These are phyloP conservation scores for Mycena maculata DNA, from an alignment of 768 basidiomycete genomes.

Conservation along the genomic window DNA sequence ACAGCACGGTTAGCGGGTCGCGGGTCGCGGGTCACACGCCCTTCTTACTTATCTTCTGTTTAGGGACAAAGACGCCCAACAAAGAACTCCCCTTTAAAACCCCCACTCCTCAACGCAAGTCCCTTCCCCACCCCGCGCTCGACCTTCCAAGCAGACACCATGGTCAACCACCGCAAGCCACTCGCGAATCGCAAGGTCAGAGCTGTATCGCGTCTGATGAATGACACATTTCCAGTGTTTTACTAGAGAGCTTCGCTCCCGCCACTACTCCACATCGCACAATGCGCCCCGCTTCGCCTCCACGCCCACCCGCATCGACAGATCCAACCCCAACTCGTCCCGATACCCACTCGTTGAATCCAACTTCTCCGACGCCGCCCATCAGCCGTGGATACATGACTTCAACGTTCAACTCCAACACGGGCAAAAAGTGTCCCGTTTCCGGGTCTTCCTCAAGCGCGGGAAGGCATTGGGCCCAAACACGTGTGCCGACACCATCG, in stretches of 20 bases:
- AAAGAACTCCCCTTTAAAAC: background rate
- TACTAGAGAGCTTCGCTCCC: background rate
- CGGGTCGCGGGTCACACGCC: background rate
- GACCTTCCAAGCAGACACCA: background rate
- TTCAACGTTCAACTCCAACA: conserved; percentile 3
- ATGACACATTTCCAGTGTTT: conserved; percentile 3
- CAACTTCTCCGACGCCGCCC: conserved; percentile 3
- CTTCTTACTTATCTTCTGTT: too few species aligned
- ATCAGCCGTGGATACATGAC: conserved; percentile 5
- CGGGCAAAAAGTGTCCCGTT: background rate
- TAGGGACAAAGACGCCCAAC: background rate
- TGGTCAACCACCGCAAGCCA: conserved; percentile 10
- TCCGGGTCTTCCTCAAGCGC: conserved; percentile 11
- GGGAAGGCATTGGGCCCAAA: conserved; percentile 2
- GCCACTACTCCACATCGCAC: background rate
- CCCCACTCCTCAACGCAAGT: background rate
- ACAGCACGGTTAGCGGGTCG: background rate
- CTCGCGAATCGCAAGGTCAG: conserved; percentile 1
- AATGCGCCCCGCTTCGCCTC: conserved; percentile 4
- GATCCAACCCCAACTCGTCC: background rate
- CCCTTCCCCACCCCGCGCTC: background rate
- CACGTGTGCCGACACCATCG: background rate
- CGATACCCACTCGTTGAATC: conserved; percentile 12
- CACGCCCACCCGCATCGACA: conserved; percentile 4
- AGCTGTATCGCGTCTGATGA: conserved; percentile 4